phyloP scores from a whole-genome alignment of 148 eudicot species.

The Heliamphora exappendiculata region DNA sequence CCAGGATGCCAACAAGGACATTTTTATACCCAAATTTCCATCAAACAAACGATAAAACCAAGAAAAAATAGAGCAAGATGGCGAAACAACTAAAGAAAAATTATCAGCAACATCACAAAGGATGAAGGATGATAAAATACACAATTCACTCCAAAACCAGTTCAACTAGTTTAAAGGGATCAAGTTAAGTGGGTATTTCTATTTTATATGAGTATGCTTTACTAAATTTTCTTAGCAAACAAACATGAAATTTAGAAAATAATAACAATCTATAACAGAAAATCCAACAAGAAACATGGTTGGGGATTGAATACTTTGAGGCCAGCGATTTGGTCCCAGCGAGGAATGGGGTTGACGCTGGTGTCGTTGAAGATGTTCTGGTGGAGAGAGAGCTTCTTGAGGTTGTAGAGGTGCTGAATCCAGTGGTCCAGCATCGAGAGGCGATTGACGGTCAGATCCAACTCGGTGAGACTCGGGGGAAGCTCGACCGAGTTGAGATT shows the following conservation, averaged over 20 bases:
- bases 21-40: background rate
- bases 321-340: constrained; percentile 52
- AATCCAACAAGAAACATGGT: background rate
- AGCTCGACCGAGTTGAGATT: constrained; percentile 41
- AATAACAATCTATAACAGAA: background rate
- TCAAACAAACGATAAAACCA: background rate
- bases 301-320: constrained; percentile 42
- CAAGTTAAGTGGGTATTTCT: background rate
- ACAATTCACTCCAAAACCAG: background rate
- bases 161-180: background rate
- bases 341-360: constrained; percentile 51
- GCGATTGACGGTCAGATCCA: constrained; percentile 85
- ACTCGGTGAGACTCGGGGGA: constrained; percentile 65
- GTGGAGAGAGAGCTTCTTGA: constrained; percentile 80
- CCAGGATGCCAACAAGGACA: no score
- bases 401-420: constrained; percentile 45
- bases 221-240: constrained; percentile 1
- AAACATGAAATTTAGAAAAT: no score
- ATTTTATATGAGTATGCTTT: no score
- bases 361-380: constrained; percentile 76
- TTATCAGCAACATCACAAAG: background rate
- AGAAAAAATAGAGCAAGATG: background rate
- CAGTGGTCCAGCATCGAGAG: constrained; percentile 67
- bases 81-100: background rate
- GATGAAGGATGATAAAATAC: no score